Evolutionary conservation across 1,284 basidiomycete genomes (phyloP).

Genomic region (Boletellus deceptivus): DNA sequence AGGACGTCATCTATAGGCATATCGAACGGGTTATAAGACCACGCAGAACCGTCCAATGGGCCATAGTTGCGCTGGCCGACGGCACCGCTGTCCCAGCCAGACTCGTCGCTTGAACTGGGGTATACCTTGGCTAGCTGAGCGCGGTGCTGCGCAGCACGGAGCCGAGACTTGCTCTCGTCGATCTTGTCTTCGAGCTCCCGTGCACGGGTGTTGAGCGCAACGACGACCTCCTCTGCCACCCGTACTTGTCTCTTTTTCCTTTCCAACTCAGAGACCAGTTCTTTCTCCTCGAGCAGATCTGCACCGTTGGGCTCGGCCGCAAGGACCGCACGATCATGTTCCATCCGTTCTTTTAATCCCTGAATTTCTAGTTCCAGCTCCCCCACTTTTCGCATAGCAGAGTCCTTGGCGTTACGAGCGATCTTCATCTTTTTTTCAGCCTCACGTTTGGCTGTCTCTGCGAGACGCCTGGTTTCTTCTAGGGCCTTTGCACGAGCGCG

Average conservation of each 20-base stretch:
- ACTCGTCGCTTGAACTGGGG: conserved; percentile 21
- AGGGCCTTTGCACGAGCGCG: conserved; percentile 80
- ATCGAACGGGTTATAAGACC: conserved; percentile 36
- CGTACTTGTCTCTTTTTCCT: conserved; percentile 64
- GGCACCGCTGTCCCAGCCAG: conserved; percentile 8
- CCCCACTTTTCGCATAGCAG: conserved; percentile 61
- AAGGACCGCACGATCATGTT: conserved; percentile 53
- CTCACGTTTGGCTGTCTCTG: conserved; percentile 77
- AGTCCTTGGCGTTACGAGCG: conserved; percentile 65
- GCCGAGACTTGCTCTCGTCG: conserved; percentile 50
- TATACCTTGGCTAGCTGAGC: conserved; percentile 45
- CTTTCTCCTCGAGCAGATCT: conserved; percentile 45
- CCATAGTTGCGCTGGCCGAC: conserved; percentile 10
- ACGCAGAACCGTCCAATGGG: conserved; percentile 17
- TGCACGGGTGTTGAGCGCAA: conserved; percentile 51
- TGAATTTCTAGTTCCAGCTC: conserved; percentile 70
- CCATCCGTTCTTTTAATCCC: conserved; percentile 52
- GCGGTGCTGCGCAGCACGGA: conserved; percentile 50
- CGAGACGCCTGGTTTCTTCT: conserved; percentile 84
- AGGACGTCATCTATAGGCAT: conserved; percentile 18
- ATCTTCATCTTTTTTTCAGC: conserved; percentile 84
- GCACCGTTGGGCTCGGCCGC: conserved; percentile 42
- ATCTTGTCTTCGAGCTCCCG: conserved; percentile 61
- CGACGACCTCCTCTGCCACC: conserved; percentile 66
- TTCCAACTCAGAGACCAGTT: conserved; percentile 54